phyloP scores from a whole-genome alignment of 495 filamentous ascomycete species.

The Trichoderma gamsii region DNA sequence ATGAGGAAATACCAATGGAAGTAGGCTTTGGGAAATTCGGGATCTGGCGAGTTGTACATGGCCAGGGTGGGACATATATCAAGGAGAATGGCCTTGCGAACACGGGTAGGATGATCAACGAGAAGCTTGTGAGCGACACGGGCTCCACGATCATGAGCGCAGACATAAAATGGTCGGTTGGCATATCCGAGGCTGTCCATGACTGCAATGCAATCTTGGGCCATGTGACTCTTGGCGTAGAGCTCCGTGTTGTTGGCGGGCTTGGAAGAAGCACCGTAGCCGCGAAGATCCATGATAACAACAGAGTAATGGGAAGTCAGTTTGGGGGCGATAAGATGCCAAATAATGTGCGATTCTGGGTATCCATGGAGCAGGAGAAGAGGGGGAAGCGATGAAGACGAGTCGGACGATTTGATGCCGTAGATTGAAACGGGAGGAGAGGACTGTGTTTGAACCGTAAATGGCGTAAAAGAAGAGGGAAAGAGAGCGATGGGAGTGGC shows the following conservation, averaged over 20 bases:
- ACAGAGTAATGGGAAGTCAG: constrained; percentile 29
- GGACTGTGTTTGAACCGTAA: constrained; percentile 20
- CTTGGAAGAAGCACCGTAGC: constrained; percentile 37
- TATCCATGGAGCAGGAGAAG: constrained; percentile 40
- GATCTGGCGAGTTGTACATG: constrained; percentile 31
- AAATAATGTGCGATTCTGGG: constrained; percentile 35
- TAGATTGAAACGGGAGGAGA: constrained; percentile 26
- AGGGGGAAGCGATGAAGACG: constrained; percentile 23
- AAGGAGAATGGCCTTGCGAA: constrained; percentile 30
- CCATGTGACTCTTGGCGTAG: constrained; percentile 35
- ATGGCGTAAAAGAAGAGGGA: constrained; percentile 19
- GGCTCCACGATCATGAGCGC: constrained; percentile 37
- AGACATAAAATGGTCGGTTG: constrained; percentile 25
- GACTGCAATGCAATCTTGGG: constrained; percentile 28
- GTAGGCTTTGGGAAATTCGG: constrained; percentile 31
- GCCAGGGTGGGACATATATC: constrained; percentile 37
- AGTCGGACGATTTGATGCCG: constrained; percentile 22
- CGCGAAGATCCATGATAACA: constrained; percentile 34
- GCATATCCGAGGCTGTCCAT: constrained; percentile 28
- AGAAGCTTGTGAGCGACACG: constrained; percentile 37
- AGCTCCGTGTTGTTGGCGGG: constrained; percentile 20
- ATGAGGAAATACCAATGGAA: constrained; percentile 43
- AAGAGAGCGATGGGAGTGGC: background rate
- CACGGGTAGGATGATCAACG: constrained; percentile 29
- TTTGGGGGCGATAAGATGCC: constrained; percentile 29